Evolutionary conservation across 176 grass and related monocot species (phyloP).

Genomic region (Triticum timopheevii): DNA sequence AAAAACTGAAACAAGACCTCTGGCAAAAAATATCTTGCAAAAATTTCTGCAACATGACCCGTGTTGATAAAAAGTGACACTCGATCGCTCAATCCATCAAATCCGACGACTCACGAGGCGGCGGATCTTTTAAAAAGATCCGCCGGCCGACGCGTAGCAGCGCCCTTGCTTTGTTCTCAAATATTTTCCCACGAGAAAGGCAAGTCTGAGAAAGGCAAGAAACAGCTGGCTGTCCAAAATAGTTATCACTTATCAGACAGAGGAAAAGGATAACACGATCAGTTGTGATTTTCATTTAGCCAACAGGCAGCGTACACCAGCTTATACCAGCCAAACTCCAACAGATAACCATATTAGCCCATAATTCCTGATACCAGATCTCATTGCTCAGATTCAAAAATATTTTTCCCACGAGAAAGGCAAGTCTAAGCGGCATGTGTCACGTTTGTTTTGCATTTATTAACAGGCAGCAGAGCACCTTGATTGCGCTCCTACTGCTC

Average conservation of each 20-base stretch:
- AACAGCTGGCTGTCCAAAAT: not conserved
- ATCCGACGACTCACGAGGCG: too few species aligned
- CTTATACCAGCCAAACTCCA: conserved; percentile 12
- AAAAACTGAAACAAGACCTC: too few species aligned
- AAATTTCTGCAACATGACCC: too few species aligned
- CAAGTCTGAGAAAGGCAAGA: not conserved
- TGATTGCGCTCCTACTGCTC: not conserved
- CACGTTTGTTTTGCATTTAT: not conserved
- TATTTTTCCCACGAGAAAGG: not conserved
- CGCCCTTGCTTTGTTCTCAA: not conserved
- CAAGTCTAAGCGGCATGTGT: not conserved
- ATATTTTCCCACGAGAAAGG: not conserved
- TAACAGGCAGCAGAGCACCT: not conserved
- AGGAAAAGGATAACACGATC: not conserved
- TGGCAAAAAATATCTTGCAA: too few species aligned
- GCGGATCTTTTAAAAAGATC: too few species aligned
- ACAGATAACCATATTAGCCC: not conserved
- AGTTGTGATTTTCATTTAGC: not conserved
- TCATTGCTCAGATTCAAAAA: not conserved
- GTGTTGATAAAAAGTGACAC: too few species aligned
- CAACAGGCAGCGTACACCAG: not conserved
- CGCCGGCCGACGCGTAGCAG: too few species aligned
- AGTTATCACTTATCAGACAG: not conserved
- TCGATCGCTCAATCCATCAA: too few species aligned
- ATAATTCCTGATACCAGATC: not conserved